Evolutionary conservation across 2,329 filamentous ascomycete genomes (phyloP).

Genomic region (Clonostachys solani): DNA sequence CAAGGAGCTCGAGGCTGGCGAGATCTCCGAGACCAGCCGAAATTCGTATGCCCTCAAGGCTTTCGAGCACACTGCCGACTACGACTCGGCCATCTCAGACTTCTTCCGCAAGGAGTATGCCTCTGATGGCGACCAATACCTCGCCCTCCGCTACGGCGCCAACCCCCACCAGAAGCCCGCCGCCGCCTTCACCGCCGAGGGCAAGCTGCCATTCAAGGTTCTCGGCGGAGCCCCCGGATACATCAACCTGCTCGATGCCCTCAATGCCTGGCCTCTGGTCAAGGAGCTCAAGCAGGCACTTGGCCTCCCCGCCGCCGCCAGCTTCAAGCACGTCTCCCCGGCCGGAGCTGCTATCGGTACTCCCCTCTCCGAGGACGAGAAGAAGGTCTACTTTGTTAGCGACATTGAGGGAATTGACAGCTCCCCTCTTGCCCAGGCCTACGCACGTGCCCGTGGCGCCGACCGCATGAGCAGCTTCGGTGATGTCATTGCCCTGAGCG

Average conservation of each 20-base stretch:
- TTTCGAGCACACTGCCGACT: slow-evolving; percentile 96
- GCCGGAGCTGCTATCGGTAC: slow-evolving; percentile 93
- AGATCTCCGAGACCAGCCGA: slow-evolving; percentile 79
- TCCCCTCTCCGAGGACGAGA: slow-evolving; percentile 79
- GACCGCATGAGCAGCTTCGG: slow-evolving; percentile 99
- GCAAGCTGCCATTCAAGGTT: slow-evolving; percentile 88
- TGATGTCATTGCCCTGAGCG: slow-evolving; percentile 90
- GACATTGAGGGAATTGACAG: slow-evolving; percentile 86
- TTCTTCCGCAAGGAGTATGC: slow-evolving; percentile 99
- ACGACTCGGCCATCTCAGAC: slow-evolving; percentile 88
- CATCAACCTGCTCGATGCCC: slow-evolving; percentile 92
- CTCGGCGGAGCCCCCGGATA: slow-evolving; percentile 87
- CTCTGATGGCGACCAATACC: slow-evolving; percentile 74
- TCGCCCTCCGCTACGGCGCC: slow-evolving; percentile 87
- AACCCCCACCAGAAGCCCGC: slow-evolving; percentile 99
- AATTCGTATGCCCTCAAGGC: slow-evolving; percentile 94
- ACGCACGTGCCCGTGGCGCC: slow-evolving; percentile 89
- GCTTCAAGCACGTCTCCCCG: slow-evolving; percentile 98
- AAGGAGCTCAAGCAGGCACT: slow-evolving; percentile 92
- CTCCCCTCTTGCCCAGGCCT: slow-evolving; percentile 86
- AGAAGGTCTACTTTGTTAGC: slow-evolving; percentile 97
- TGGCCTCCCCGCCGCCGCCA: slow-evolving; percentile 84
- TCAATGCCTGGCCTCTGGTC: slow-evolving; percentile 96
- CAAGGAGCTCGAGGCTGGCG: slow-evolving; percentile 80
- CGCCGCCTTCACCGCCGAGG: slow-evolving; percentile 71